Percentiles rank a stretch among this genome's conserved stretches.
Evolutionary conservation across 2,329 filamentous ascomycete species (phyloP).

Genomic region (Xylariales sp.): DNA sequence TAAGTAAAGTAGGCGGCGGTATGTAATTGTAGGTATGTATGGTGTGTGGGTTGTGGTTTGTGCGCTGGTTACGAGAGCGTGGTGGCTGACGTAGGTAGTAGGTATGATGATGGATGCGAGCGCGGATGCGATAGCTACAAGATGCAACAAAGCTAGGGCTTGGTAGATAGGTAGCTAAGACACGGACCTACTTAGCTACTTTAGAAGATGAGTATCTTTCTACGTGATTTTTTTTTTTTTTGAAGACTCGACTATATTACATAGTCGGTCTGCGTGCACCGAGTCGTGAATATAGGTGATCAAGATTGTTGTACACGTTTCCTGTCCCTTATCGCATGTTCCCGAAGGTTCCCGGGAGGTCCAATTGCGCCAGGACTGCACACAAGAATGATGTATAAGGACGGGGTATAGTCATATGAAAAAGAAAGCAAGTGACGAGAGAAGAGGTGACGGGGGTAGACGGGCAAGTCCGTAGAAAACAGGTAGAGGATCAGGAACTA

Average conservation of each 20-base stretch:
- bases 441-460: not conserved
- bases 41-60: not conserved
- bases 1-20: not conserved
- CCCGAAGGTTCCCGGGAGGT: constrained; percentile 9
- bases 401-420: not conserved
- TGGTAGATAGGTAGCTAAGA: not conserved
- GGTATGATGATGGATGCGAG: not conserved
- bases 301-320: constrained; percentile 26
- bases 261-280: constrained; percentile 14
- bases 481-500: constrained; percentile 5
- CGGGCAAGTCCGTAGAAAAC: not conserved
- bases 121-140: constrained; percentile 13
- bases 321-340: constrained; percentile 21
- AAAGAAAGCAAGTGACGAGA: not conserved
- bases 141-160: constrained; percentile 1
- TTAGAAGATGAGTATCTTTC: constrained; percentile 10
- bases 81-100: too few species aligned
- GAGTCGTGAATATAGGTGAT: constrained; percentile 15
- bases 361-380: constrained; percentile 19
- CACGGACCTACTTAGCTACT: constrained; percentile 16
- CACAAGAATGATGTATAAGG: constrained; percentile 1
- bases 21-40: not conserved
- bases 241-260: constrained; percentile 14
- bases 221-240: constrained; percentile 8
- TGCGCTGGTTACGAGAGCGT: constrained; percentile 11